Conservation (phyloP, 1,139 yeast species). For the Suhomyces wounanorum region DNA sequence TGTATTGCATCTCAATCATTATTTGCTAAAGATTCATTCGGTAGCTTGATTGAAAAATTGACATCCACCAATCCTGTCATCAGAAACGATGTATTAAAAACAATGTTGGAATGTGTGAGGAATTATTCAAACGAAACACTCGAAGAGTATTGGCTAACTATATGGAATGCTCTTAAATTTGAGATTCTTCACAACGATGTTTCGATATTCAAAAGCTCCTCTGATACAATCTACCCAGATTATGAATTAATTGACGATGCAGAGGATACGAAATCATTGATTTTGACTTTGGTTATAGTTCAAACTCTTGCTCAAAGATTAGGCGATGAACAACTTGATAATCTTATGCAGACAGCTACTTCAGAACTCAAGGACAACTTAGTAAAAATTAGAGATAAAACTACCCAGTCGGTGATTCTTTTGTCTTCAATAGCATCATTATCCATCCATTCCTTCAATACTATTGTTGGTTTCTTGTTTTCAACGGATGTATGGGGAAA, state of each 20-base stretch:
- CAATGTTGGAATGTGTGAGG: constrained; percentile 59
- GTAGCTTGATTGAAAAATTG: constrained; percentile 79
- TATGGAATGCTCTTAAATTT: constrained; percentile 89
- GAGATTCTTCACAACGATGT: constrained; percentile 78
- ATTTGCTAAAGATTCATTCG: constrained; percentile 74
- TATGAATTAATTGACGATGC: constrained; percentile 34
- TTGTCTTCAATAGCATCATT: constrained; percentile 55
- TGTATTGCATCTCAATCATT: constrained; percentile 66
- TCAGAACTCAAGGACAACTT: constrained; percentile 63
- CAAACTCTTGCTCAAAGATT: constrained; percentile 41
- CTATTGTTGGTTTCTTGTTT: constrained; percentile 42
- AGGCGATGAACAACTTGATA: constrained; percentile 27
- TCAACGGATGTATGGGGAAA: constrained; percentile 41
- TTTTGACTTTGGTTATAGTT: constrained; percentile 53
- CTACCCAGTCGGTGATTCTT: constrained; percentile 62
- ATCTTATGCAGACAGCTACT: constrained; percentile 42
- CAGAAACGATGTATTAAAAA: constrained; percentile 71
- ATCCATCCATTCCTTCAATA: constrained; percentile 43
- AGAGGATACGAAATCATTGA: constrained; percentile 43
- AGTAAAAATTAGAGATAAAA: constrained; percentile 50
- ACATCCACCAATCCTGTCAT: constrained; percentile 80
- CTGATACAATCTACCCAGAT: constrained; percentile 32
- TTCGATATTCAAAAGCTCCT: constrained; percentile 34
- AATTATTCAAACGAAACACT: constrained; percentile 50
- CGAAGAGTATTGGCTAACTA: constrained; percentile 63